Evolutionary conservation across 257 asterid species (phyloP), one percentile per base, ranked within the genome.

Genomic region (Solanum chaucha): DNA sequence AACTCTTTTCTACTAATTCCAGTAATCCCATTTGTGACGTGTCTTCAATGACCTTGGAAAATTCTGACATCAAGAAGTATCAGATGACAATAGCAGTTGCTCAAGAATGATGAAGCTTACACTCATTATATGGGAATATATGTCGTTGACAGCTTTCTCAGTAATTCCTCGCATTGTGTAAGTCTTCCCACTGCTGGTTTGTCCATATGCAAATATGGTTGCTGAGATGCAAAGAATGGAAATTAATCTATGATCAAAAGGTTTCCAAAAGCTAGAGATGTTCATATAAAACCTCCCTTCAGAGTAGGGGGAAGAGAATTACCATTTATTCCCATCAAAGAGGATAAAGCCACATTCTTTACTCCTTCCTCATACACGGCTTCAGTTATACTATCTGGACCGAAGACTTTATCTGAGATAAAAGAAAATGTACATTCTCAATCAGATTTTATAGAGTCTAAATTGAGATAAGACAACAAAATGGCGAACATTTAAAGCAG

Each of bases 291-390:
- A n/a, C n/a, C n/a, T n/a, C n/a, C n/a, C n/a, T 81, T 80, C 64
- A 26, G 41, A 48, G 44, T 48, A 32, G 0, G 12, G 51, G 80
- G 64, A 87, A 59, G 81, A 74, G 70, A 87, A 38, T 78, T 90
- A 95, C 99, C 98, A 90, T 96, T 96, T 87, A 96, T 95, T 85
- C 99, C 99, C 98, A 93, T 95, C 85, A 96, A 94, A 90, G 98
- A 96, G 88, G 99, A 96, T 87, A 96, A 86, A 61, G 98, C 99
- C 87, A 96, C 99, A 46, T 92, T 92, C 93, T 94, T 96, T 44
- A 95, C 99, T 88, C 99, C 98, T 64, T 96, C 96, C 87, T 95
- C 98, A 61, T 96, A 96, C 14, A 95, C 99, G 41, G 86, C 44
- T 75, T 95, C 98, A 84, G 98, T 96, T 65, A 94, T 65, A 87